A percentile compares a stretch with the other conserved stretches of the same genome.
phyloP scores from a whole-genome alignment of 108 stramenopile genomes.

The Pseudonitzschia multiseries region DNA sequence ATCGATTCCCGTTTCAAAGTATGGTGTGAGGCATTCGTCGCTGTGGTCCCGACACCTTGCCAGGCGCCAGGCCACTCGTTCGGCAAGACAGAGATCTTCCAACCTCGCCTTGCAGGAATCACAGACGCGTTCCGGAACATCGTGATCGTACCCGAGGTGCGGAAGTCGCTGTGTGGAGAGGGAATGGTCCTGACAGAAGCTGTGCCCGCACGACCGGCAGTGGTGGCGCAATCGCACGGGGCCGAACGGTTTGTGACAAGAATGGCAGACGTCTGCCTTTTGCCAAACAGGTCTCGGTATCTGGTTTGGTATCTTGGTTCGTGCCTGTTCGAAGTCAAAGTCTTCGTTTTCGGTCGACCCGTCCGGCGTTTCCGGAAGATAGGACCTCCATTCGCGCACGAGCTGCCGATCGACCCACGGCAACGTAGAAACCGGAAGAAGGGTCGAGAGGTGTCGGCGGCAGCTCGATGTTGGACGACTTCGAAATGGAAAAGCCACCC shows the following conservation, averaged over 20 bases:
- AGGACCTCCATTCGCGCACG: conserved; percentile 85
- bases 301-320: conserved; percentile 69
- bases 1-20: conserved; percentile 84
- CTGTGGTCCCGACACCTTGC: conserved; percentile 78
- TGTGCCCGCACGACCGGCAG: conserved; percentile 88
- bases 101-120: conserved; percentile 69
- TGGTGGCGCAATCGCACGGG: conserved; percentile 89
- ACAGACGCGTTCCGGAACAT: conserved; percentile 86
- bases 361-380: conserved; percentile 27
- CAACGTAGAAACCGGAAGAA: conserved; percentile 66
- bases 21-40: conserved; percentile 59
- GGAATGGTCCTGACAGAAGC: conserved; percentile 78
- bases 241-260: conserved; percentile 77
- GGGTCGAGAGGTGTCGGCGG: conserved; percentile 13
- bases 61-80: conserved; percentile 84
- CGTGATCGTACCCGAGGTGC: conserved; percentile 75
- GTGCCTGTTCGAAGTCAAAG: conserved; percentile 57
- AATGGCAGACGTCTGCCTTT: conserved; percentile 61
- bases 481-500: conserved; percentile 30
- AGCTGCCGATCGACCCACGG: conserved; percentile 85
- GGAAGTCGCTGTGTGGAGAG: conserved; percentile 60
- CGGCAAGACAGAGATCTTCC: conserved; percentile 74
- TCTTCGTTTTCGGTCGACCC: conserved; percentile 17
- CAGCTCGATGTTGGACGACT: conserved; percentile 1
- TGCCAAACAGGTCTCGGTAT: conserved; percentile 66